phyloP scores from a whole-genome alignment of 1,284 basidiomycete genomes.

The Naganishia liquefaciens region DNA sequence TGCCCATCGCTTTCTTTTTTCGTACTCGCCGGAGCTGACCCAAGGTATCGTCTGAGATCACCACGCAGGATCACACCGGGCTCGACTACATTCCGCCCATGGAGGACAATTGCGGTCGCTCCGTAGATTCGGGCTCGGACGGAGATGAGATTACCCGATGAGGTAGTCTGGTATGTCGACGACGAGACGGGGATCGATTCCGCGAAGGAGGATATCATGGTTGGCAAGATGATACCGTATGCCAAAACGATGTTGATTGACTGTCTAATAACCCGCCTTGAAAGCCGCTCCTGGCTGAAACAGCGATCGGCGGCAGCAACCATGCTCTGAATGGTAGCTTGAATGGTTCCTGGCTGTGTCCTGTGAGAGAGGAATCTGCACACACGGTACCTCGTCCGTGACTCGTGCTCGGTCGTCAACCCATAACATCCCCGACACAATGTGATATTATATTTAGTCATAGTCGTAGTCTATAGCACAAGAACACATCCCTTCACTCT shows the following conservation, averaged over 20 bases:
- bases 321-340: too few species aligned
- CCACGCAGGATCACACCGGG: slow-evolving; percentile 84
- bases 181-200: slow-evolving; percentile 19
- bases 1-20: slow-evolving; percentile 59
- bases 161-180: slow-evolving; percentile 26
- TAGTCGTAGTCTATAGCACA: too few species aligned
- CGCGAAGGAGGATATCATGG: slow-evolving; percentile 28
- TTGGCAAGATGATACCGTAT: not conserved
- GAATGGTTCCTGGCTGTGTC: too few species aligned
- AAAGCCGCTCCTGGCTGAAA: too few species aligned
- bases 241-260: not conserved
- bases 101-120: slow-evolving; percentile 93
- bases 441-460: too few species aligned
- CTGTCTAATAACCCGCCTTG: not conserved
- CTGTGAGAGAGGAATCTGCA: too few species aligned
- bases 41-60: slow-evolving; percentile 60
- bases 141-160: slow-evolving; percentile 59
- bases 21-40: slow-evolving; percentile 4
- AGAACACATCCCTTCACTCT: not conserved
- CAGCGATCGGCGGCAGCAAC: too few species aligned
- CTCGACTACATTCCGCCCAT: slow-evolving; percentile 95
- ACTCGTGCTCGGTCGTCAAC: too few species aligned
- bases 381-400: too few species aligned
- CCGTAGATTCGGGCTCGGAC: slow-evolving; percentile 89
- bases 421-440: too few species aligned